A percentile compares a stretch with the other conserved stretches of the same genome.
Conservation (phyloP, 176 grass and related monocot species). For the Bolboschoenus planiculmis region DNA sequence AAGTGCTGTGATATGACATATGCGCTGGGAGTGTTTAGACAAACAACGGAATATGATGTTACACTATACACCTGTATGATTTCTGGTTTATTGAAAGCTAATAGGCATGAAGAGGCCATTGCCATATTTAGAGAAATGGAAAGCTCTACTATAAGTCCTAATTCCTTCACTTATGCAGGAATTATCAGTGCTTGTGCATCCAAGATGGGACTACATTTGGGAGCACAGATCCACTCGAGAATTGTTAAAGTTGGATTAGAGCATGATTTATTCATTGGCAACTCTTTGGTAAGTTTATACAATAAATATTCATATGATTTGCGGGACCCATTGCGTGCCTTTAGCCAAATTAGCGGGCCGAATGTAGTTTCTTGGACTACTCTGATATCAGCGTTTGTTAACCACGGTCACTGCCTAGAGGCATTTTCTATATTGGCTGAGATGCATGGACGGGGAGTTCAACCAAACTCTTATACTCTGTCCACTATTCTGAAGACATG, state of each 20-base stretch:
- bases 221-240: conserved; percentile 49
- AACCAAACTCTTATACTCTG: conserved; percentile 69
- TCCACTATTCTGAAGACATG: conserved; percentile 62
- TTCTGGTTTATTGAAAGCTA: conserved; percentile 33
- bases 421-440: conserved; percentile 31
- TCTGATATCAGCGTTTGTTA: conserved; percentile 38
- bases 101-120: conserved; percentile 32
- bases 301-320: conserved; percentile 39
- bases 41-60: conserved; percentile 47
- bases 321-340: conserved; percentile 25
- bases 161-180: conserved; percentile 57
- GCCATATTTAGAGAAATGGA: conserved; percentile 48
- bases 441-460: conserved; percentile 48
- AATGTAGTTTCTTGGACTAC: conserved; percentile 73
- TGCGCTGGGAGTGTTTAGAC: conserved; percentile 38
- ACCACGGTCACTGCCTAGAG: conserved; percentile 33
- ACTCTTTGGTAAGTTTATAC: conserved; percentile 58
- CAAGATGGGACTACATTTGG: conserved; percentile 19
- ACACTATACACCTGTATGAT: conserved; percentile 66
- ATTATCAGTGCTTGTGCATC: conserved; percentile 42
- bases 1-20: conserved; percentile 34
- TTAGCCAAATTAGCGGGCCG: conserved; percentile 26
- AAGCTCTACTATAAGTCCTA: conserved; percentile 25
- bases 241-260: conserved; percentile 43
- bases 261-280: conserved; percentile 43